A percentile compares a stretch with the other conserved stretches of the same genome.
Conservation (phyloP, 176 grass and related monocot species). For the Puya raimondii region DNA sequence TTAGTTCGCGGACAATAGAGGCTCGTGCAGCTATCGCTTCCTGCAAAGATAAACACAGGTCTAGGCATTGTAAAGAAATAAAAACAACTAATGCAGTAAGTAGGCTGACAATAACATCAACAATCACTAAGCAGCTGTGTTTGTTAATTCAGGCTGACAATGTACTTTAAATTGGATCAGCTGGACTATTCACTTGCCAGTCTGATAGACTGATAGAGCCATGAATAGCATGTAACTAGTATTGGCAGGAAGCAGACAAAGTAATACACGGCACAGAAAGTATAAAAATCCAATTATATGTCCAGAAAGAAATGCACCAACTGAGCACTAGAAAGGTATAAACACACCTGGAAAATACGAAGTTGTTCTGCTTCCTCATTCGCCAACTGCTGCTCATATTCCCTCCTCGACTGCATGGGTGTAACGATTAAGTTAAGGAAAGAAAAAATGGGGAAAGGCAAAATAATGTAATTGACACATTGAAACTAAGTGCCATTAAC, state of each 20-base stretch:
- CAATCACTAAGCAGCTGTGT: neutral
- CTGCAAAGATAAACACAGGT: slow-evolving; percentile 29
- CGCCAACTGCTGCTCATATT: slow-evolving; percentile 79
- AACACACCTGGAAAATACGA: slow-evolving; percentile 72
- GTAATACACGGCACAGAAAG: too few species aligned
- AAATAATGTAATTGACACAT: neutral
- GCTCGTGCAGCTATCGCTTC: slow-evolving; percentile 72
- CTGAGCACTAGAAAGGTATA: neutral
- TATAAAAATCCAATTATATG: neutral
- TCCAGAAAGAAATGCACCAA: neutral
- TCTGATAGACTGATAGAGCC: too few species aligned
- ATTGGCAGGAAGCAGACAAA: too few species aligned
- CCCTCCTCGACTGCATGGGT: slow-evolving; percentile 56
- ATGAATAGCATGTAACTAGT: too few species aligned
- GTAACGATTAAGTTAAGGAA: slow-evolving; percentile 2
- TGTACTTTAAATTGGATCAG: too few species aligned
- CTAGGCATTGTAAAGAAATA: slow-evolving; percentile 1
- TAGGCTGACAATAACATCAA: neutral
- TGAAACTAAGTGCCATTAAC: neutral
- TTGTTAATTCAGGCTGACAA: too few species aligned
- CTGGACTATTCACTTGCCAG: too few species aligned
- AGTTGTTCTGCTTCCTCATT: slow-evolving; percentile 77
- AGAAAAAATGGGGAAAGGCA: neutral
- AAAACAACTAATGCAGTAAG: neutral
- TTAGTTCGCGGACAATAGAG: slow-evolving; percentile 47